Evolutionary conservation across 1,139 yeast genomes (phyloP).

Genomic region (Protomyces inundatus): DNA sequence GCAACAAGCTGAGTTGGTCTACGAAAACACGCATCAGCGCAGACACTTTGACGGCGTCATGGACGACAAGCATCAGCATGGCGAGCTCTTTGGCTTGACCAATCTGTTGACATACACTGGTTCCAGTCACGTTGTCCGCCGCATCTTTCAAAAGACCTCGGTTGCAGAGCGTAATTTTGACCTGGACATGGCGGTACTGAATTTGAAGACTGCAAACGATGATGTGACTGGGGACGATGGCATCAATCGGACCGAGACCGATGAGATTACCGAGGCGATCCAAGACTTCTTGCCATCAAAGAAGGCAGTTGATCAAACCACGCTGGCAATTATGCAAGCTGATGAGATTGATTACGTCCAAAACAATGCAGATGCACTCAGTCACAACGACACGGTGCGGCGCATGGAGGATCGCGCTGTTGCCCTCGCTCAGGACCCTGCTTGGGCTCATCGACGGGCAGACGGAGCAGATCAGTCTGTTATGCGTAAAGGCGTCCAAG

Average conservation of each 20-base stretch:
- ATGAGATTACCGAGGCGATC: background rate
- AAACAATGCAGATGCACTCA: background rate
- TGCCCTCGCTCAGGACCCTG: background rate
- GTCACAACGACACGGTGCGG: background rate
- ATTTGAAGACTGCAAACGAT: background rate
- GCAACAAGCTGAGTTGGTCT: conserved; percentile 32
- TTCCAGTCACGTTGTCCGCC: conserved; percentile 23
- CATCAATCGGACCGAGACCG: background rate
- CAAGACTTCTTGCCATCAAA: background rate
- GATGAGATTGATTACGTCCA: background rate
- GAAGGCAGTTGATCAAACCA: background rate
- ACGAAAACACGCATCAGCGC: conserved; percentile 29
- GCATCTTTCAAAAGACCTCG: conserved; percentile 28
- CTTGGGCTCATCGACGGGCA: background rate
- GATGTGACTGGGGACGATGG: conserved; percentile 3
- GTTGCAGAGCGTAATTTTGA: conserved; percentile 11
- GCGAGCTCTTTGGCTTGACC: conserved; percentile 30
- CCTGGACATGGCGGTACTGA: background rate
- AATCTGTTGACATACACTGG: conserved; percentile 27
- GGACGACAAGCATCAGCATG: conserved; percentile 28
- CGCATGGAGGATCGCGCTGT: background rate
- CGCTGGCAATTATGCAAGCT: background rate
- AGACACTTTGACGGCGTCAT: conserved; percentile 31
- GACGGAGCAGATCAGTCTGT: background rate
- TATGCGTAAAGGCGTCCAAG: background rate